Evolutionary conservation across 2,329 filamentous ascomycete species (phyloP).

Genomic region (Aspergillus sp.): DNA sequence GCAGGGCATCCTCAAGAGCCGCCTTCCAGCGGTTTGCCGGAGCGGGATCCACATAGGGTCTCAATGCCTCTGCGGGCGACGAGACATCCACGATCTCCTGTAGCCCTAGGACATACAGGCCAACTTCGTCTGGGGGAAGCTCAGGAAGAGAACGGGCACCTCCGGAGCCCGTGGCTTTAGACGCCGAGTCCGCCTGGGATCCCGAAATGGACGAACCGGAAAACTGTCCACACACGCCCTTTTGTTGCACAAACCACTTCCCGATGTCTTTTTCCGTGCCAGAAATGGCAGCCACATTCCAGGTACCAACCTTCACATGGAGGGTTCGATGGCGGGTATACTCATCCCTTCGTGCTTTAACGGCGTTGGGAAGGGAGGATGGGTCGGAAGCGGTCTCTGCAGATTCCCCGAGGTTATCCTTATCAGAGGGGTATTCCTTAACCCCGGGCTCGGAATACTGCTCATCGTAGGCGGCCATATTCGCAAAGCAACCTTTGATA

Average conservation of each 20-base stretch:
- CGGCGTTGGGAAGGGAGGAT: slow-evolving; percentile 53
- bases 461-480: slow-evolving; percentile 16
- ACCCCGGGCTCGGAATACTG: slow-evolving; percentile 7
- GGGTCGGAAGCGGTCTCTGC: slow-evolving; percentile 28
- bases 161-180: slow-evolving; percentile 14
- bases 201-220: slow-evolving; percentile 50
- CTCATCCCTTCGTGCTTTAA: slow-evolving; percentile 74
- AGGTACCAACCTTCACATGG: slow-evolving; percentile 85
- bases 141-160: slow-evolving; percentile 22
- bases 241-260: slow-evolving; percentile 81
- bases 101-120: slow-evolving; percentile 83
- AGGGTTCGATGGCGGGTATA: slow-evolving; percentile 74
- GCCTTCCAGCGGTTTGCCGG: slow-evolving; percentile 77
- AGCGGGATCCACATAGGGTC: slow-evolving; percentile 70
- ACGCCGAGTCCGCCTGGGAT: slow-evolving; percentile 36
- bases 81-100: slow-evolving; percentile 91
- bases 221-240: slow-evolving; percentile 62
- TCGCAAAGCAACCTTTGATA: slow-evolving; percentile 1
- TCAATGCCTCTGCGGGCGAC: slow-evolving; percentile 74
- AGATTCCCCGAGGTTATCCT: slow-evolving; percentile 13
- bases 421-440: slow-evolving; percentile 15
- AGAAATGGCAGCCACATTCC: slow-evolving; percentile 87
- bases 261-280: slow-evolving; percentile 86
- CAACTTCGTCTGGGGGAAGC: slow-evolving; percentile 62
- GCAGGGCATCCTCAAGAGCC: slow-evolving; percentile 71